Conservation (phyloP, 1,284 basidiomycete species). For the Ceratobasidium sp. region DNA sequence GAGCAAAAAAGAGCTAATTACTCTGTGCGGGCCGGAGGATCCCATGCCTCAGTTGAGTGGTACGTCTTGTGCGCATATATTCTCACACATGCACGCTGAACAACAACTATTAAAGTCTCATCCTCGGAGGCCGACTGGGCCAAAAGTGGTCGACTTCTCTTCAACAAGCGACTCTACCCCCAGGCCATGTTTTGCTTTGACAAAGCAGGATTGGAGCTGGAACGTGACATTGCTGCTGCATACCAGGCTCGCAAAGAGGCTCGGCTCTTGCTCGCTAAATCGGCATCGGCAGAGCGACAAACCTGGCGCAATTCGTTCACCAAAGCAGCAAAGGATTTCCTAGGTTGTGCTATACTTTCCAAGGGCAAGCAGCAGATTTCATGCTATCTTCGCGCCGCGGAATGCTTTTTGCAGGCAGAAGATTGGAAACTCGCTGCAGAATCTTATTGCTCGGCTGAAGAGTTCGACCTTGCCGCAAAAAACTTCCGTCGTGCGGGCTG, state of each 20-base stretch:
- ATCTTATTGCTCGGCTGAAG: conserved; percentile 61
- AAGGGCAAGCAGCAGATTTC: conserved; percentile 25
- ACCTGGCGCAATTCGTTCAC: conserved; percentile 59
- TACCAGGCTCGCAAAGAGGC: conserved; percentile 63
- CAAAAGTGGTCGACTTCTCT: conserved; percentile 65
- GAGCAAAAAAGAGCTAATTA: conserved; percentile 61
- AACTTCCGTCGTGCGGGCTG: conserved; percentile 64
- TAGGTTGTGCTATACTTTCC: not conserved
- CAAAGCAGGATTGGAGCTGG: conserved; percentile 63
- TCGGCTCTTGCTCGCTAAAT: conserved; percentile 54
- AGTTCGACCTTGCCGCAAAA: conserved; percentile 63
- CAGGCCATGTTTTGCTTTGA: conserved; percentile 75
- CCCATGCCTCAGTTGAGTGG: conserved; percentile 66
- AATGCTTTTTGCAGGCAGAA: conserved; percentile 65
- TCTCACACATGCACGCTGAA: not conserved
- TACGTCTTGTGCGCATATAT: not conserved
- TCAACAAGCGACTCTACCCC: conserved; percentile 67
- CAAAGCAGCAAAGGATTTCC: conserved; percentile 60
- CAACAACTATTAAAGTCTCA: conserved; percentile 51
- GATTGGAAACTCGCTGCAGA: conserved; percentile 60
- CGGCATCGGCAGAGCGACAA: conserved; percentile 54
- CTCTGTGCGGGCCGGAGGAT: conserved; percentile 61
- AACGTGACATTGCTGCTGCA: conserved; percentile 64
- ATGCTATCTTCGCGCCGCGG: conserved; percentile 60
- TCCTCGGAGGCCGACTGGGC: conserved; percentile 71